A percentile compares a stretch with the other conserved stretches of the same genome.
Conservation (phyloP, 2,329 filamentous ascomycete genomes). For the Venturia asperata region DNA sequence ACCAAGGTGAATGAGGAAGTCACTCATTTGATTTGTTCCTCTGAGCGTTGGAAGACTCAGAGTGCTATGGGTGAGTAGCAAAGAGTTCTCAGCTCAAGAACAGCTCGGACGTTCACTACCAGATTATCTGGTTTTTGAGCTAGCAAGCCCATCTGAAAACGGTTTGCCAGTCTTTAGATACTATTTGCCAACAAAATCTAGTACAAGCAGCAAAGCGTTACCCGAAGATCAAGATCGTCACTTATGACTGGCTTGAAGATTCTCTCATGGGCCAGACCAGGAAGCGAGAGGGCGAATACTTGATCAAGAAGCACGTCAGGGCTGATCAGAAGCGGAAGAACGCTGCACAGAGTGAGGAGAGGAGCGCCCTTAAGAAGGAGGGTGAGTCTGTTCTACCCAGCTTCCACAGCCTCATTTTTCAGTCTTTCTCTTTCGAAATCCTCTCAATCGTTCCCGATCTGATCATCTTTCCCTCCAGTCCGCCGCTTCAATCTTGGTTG, state of each 20-base stretch:
- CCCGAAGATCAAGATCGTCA: slow-evolving; percentile 31
- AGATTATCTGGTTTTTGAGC: too few relatives aligned
- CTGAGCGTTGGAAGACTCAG: slow-evolving; percentile 51
- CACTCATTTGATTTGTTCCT: slow-evolving; percentile 67
- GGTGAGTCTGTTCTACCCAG: slow-evolving; percentile 22
- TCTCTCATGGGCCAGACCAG: slow-evolving; percentile 35
- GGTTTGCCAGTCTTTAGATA: slow-evolving; percentile 21
- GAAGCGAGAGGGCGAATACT: slow-evolving; percentile 31
- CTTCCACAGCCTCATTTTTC: not conserved
- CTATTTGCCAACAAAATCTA: not conserved
- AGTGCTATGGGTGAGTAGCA: slow-evolving; percentile 32
- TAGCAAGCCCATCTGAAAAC: too few relatives aligned
- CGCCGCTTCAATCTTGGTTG: slow-evolving; percentile 30
- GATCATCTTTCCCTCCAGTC: slow-evolving; percentile 23
- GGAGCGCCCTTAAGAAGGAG: slow-evolving; percentile 23
- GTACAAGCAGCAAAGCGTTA: not conserved
- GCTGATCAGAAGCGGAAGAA: slow-evolving; percentile 29
- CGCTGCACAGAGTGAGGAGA: slow-evolving; percentile 26
- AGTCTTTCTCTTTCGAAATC: not conserved
- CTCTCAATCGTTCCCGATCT: not conserved
- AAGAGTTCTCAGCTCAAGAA: too few relatives aligned
- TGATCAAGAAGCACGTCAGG: slow-evolving; percentile 25
- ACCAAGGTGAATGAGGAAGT: slow-evolving; percentile 46
- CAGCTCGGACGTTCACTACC: too few relatives aligned
- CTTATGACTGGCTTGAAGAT: slow-evolving; percentile 43